phyloP scores from a whole-genome alignment of 345 rosid species.

The Kernera saxatilis region DNA sequence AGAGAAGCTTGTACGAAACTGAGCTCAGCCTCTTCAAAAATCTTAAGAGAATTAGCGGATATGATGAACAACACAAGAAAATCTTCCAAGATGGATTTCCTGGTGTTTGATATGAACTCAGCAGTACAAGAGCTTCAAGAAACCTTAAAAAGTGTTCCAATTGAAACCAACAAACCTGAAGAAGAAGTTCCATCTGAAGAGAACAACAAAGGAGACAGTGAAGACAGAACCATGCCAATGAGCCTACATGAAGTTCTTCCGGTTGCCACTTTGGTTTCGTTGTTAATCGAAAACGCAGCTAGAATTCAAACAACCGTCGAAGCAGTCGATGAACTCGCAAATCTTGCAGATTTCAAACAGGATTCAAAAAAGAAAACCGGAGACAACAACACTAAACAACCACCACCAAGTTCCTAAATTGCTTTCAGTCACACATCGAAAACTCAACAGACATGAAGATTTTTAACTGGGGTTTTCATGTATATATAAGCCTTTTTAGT shows the following conservation, averaged over 20 bases:
- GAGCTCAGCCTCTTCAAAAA: slow-evolving; percentile 35
- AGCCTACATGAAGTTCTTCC: slow-evolving; percentile 55
- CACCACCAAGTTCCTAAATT: slow-evolving; percentile 16
- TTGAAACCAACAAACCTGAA: slow-evolving; percentile 12
- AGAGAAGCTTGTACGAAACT: slow-evolving; percentile 35
- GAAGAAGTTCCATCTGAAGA: slow-evolving; percentile 19
- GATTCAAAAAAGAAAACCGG: slow-evolving; percentile 21
- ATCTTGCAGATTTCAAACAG: slow-evolving; percentile 53
- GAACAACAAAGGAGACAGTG: neutral
- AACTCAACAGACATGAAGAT: slow-evolving; percentile 16
- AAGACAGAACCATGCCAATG: slow-evolving; percentile 10
- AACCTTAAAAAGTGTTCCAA: slow-evolving; percentile 42
- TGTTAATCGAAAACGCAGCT: slow-evolving; percentile 51
- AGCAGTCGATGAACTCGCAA: slow-evolving; percentile 45
- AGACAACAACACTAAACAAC: slow-evolving; percentile 19
- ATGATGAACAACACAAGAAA: slow-evolving; percentile 40
- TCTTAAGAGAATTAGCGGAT: slow-evolving; percentile 46
- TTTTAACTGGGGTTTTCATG: slow-evolving; percentile 18
- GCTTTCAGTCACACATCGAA: neutral
- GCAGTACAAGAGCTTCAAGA: slow-evolving; percentile 54
- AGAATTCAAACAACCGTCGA: slow-evolving; percentile 46
- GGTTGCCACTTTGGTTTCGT: slow-evolving; percentile 46
- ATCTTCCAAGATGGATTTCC: slow-evolving; percentile 41
- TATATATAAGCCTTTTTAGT: slow-evolving; percentile 10
- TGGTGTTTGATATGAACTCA: slow-evolving; percentile 46